Percentiles rank a stretch among this genome's conserved stretches.
Conservation (phyloP, 2,329 filamentous ascomycete species). For the Colletotrichum sp. region DNA sequence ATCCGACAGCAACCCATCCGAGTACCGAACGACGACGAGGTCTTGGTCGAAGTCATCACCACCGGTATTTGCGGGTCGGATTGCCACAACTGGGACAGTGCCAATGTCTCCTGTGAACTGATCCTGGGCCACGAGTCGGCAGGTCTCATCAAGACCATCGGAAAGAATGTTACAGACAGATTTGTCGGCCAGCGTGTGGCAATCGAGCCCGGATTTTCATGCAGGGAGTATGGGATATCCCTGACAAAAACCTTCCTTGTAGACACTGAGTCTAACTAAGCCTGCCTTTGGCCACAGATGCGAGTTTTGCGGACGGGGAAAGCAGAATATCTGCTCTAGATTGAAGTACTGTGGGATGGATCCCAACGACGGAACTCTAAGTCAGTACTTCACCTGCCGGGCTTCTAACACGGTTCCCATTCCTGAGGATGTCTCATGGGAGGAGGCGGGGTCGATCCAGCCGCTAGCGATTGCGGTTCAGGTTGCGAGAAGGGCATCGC, state of each 20-base stretch:
- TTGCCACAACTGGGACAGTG: neutral
- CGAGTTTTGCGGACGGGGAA: neutral
- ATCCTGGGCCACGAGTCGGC: neutral
- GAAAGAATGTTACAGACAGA: neutral
- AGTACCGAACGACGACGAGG: neutral
- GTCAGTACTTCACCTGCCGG: neutral
- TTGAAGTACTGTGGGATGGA: neutral
- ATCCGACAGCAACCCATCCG: neutral
- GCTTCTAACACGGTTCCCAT: neutral
- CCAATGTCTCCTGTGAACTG: neutral
- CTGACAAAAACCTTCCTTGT: rapidly evolving
- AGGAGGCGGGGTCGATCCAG: neutral
- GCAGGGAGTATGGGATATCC: neutral
- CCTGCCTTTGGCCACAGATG: neutral
- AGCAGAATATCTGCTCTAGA: neutral
- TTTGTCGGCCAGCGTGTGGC: neutral
- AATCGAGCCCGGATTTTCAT: neutral
- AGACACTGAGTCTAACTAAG: neutral
- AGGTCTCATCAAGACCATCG: neutral
- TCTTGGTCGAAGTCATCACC: neutral
- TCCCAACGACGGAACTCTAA: neutral
- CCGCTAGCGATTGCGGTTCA: neutral
- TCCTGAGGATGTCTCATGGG: neutral
- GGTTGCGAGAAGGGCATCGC: neutral
- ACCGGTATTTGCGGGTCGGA: neutral